Evolutionary conservation across 164 flowering plant genomes (phyloP), one percentile per base, ranked within the genome.

Genomic region (Vitis riparia): DNA sequence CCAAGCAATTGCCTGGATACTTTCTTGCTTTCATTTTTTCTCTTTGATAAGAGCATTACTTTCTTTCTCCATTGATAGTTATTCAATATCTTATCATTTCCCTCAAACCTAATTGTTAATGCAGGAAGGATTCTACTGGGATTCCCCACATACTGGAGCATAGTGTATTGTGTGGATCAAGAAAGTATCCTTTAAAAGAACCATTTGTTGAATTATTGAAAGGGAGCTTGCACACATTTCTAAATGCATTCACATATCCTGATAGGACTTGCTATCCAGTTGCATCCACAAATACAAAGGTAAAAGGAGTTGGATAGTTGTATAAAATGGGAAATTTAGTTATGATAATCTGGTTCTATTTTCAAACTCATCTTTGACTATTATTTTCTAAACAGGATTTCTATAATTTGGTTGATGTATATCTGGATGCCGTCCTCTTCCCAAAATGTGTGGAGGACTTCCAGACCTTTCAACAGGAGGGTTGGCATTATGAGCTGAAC

Each of bases 201-300:
- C 99, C 99, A 13, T 95, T 95, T 81, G 99, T 95, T 81, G 99
- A 95, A 73, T 77, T 95, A 61, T 67, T 95, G 79, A 95, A 93
- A 70, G 99, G 99, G 58, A 95, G 99, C 76, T 79, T 95, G 81
- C 73, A 95, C 68, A 95, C 99, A 52, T 95, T 93, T 77, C 81
- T 95, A 70, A 95, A 95, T 83, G 99, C 99, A 49, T 95, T 95
- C 71, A 93, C 99, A 29, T 93, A 95, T 85, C 99, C 99, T 27
- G 99, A 95, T 80, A 86, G 98, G 83, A 95, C 99, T 15, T 95
- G 99, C 81, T 95, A 95, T 76, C 99, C 99, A 17, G 99, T 95
- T 70, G 99, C 99, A 70, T 95, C 99, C 27, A 95, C 98, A 7
- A 95, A 95, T 76, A 76, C 90, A 11, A 95, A 93, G 95, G 99